Conservation (phyloP, 1,284 basidiomycete genomes). For the Heterobasidion irregulare region DNA sequence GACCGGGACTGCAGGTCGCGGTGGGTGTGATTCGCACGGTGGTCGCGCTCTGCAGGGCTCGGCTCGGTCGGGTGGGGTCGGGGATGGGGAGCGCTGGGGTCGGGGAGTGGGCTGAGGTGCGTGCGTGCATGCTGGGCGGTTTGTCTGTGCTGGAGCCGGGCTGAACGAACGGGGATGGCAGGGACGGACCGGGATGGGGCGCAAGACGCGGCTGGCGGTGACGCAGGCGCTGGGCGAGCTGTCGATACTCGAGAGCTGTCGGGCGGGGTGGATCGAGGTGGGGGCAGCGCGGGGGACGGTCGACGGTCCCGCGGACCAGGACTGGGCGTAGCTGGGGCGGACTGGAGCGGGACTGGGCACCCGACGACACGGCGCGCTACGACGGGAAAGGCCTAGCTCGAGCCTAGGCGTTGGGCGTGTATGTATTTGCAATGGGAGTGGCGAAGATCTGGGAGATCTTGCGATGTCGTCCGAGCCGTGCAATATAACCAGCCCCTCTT, state of each 20-base stretch:
- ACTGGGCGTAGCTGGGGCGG: neutral
- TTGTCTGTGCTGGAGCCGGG: neutral
- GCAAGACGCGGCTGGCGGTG: conserved; percentile 29
- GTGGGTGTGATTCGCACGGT: neutral
- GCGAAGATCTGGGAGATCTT: neutral
- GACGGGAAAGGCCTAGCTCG: neutral
- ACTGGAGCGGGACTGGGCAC: neutral
- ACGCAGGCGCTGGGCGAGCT: conserved; percentile 31
- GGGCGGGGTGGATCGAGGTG: conserved; percentile 27
- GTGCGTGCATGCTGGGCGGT: conserved; percentile 7
- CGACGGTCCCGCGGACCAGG: conserved; percentile 1
- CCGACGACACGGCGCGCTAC: neutral
- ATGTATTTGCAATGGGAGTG: too few relatives aligned
- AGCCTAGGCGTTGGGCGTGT: too few relatives aligned
- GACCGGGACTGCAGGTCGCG: neutral
- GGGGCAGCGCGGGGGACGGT: neutral
- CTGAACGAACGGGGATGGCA: conserved; percentile 4
- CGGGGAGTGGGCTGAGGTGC: conserved; percentile 11
- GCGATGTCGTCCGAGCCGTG: too few relatives aligned
- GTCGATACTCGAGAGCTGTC: conserved; percentile 35
- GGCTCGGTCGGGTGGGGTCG: conserved; percentile 1
- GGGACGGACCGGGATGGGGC: conserved; percentile 13
- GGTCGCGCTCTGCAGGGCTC: neutral
- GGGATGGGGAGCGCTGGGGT: conserved; percentile 5
- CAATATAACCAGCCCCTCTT: neutral